A percentile compares a stretch with the other conserved stretches of the same genome.
Conservation (phyloP, 345 rosid species). For the Cardamine occulta region DNA sequence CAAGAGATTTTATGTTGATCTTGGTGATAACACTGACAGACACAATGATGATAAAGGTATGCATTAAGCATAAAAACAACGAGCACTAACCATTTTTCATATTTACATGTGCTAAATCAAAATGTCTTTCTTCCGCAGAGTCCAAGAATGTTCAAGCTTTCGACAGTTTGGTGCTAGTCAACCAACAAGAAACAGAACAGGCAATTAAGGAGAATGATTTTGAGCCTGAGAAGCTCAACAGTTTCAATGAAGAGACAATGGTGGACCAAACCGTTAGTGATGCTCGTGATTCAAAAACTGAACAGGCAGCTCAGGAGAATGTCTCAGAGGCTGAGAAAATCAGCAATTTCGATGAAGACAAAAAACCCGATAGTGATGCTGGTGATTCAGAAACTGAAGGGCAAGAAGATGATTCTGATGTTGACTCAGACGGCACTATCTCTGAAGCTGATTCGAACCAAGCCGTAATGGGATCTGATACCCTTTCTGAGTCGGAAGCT, state of each 20-base stretch:
- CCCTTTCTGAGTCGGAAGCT: conserved; percentile 17
- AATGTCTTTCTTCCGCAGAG: conserved; percentile 10
- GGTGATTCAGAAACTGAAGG: conserved; percentile 21
- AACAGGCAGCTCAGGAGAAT: neutral
- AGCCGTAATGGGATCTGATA: conserved; percentile 36
- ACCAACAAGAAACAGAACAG: conserved; percentile 7
- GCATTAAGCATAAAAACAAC: neutral
- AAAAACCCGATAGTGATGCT: conserved; percentile 9
- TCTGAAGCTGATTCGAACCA: conserved; percentile 40
- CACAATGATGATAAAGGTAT: conserved; percentile 16
- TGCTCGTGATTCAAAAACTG: neutral
- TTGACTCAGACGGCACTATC: conserved; percentile 31
- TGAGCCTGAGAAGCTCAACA: conserved; percentile 3
- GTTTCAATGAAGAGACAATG: conserved; percentile 3
- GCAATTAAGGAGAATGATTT: neutral
- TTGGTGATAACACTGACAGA: conserved; percentile 4
- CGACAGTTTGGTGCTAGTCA: neutral
- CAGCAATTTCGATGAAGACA: neutral
- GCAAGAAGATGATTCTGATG: conserved; percentile 14
- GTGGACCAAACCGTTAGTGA: neutral
- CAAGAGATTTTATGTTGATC: neutral
- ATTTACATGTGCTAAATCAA: neutral
- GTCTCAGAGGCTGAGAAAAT: neutral
- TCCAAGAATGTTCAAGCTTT: conserved; percentile 3
- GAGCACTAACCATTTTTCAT: neutral